These are phyloP conservation scores for Ceraceosorus bombacis DNA, from an alignment of 1,284 basidiomycete genomes.

Conservation along the genomic window DNA sequence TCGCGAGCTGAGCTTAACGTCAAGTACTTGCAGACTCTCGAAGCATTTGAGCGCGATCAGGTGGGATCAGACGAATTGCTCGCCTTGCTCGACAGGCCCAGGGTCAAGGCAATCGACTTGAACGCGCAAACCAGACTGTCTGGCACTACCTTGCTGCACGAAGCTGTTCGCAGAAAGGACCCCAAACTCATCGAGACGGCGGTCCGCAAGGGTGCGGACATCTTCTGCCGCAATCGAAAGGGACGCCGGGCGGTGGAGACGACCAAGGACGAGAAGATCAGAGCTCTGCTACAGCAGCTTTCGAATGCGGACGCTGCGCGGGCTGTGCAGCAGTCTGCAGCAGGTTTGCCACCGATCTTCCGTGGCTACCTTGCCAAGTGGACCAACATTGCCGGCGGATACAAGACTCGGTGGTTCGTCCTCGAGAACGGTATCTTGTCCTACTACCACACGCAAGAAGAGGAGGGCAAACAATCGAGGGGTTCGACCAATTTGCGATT, in stretches of 20 bases:
- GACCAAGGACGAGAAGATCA: conserved; percentile 66
- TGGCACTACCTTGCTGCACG: conserved; percentile 74
- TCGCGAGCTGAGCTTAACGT: conserved; percentile 71
- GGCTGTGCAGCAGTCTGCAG: conserved; percentile 52
- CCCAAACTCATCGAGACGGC: conserved; percentile 72
- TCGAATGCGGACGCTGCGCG: conserved; percentile 37
- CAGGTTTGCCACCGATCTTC: conserved; percentile 37
- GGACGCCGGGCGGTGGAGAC: conserved; percentile 69
- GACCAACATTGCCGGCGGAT: conserved; percentile 80
- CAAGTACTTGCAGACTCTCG: conserved; percentile 64
- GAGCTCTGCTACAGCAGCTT: conserved; percentile 72
- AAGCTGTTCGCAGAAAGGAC: conserved; percentile 76
- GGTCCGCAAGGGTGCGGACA: conserved; percentile 77
- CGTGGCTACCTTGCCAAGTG: conserved; percentile 62
- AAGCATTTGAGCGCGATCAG: conserved; percentile 43
- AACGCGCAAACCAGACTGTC: conserved; percentile 22
- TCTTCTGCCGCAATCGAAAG: conserved; percentile 73
- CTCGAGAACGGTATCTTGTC: conserved; percentile 70
- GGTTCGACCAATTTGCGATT: conserved; percentile 83
- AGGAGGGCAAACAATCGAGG: conserved; percentile 76
- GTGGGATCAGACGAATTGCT: conserved; percentile 62
- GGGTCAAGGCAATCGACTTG: conserved; percentile 36
- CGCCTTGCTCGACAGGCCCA: conserved; percentile 25
- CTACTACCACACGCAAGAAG: conserved; percentile 80
- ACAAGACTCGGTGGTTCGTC: conserved; percentile 89